These are phyloP conservation scores for Diplodia scrobiculata DNA, from an alignment of 2,329 filamentous ascomycete genomes.

Conservation along the genomic window DNA sequence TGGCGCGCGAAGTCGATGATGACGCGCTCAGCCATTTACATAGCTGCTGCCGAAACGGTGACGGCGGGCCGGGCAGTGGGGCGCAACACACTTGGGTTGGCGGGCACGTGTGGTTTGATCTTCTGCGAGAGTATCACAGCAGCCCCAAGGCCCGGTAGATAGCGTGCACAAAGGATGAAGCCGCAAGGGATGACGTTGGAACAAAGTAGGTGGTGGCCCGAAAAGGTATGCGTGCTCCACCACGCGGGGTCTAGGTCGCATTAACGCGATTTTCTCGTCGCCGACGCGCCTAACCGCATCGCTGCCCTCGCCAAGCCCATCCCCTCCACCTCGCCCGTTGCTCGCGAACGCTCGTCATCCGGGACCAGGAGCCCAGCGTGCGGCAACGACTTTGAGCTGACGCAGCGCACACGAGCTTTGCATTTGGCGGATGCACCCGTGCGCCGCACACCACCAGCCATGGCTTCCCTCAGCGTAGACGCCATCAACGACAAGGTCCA, in stretches of 20 bases:
- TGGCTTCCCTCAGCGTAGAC: conserved; percentile 27
- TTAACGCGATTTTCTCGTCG: conserved; percentile 22
- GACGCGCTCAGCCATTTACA: too few species aligned
- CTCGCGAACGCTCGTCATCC: neutral
- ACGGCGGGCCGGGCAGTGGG: neutral
- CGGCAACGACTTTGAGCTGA: neutral
- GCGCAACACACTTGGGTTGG: neutral
- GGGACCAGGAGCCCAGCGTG: neutral
- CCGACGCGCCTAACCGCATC: conserved; percentile 14
- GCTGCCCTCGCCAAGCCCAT: conserved; percentile 15
- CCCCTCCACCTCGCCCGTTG: neutral
- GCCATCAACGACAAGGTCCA: conserved; percentile 27
- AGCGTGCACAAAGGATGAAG: neutral
- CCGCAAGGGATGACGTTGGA: conserved; percentile 16
- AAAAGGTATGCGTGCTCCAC: conserved; percentile 19
- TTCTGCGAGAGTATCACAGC: too few species aligned
- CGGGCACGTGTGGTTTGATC: neutral
- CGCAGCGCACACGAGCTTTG: neutral
- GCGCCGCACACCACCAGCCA: conserved; percentile 18
- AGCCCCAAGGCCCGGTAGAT: neutral
- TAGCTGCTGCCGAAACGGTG: too few species aligned
- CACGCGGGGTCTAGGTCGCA: conserved; percentile 15
- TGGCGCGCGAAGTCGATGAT: too few species aligned
- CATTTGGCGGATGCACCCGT: conserved; percentile 12
- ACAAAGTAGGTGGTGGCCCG: conserved; percentile 19